phyloP scores from a whole-genome alignment of 164 flowering plant genomes.

The Piper betle region DNA sequence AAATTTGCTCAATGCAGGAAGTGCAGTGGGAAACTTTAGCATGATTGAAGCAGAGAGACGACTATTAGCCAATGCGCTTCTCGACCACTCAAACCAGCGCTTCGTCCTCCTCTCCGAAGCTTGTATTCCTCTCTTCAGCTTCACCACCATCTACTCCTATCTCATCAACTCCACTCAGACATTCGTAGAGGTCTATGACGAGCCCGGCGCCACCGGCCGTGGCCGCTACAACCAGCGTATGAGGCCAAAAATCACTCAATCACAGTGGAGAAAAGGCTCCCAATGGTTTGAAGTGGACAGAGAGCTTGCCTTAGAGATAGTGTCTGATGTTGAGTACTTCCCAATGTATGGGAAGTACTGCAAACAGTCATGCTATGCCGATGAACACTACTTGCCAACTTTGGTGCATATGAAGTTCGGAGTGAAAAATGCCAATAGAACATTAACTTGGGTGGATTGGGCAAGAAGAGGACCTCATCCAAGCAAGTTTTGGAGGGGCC shows the following conservation, averaged over 20 bases:
- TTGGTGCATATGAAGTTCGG: slow-evolving; percentile 28
- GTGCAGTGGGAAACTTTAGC: slow-evolving; percentile 55
- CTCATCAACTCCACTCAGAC: slow-evolving; percentile 35
- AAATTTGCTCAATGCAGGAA: slow-evolving; percentile 20
- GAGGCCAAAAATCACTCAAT: slow-evolving; percentile 26
- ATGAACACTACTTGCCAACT: slow-evolving; percentile 75
- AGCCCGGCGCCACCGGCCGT: slow-evolving; percentile 39
- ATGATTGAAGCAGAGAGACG: slow-evolving; percentile 75
- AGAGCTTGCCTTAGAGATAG: slow-evolving; percentile 31
- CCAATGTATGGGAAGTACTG: slow-evolving; percentile 20
- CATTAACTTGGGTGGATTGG: slow-evolving; percentile 70
- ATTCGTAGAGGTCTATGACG: slow-evolving; percentile 39
- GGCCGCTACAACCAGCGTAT: slow-evolving; percentile 44
- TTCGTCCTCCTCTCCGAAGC: slow-evolving; percentile 76
- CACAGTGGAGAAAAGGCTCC: slow-evolving; percentile 65
- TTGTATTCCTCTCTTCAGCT: slow-evolving; percentile 76
- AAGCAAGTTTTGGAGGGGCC: slow-evolving; percentile 19
- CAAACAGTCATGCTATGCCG: slow-evolving; percentile 13
- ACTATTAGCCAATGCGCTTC: slow-evolving; percentile 60
- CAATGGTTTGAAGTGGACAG: slow-evolving; percentile 74
- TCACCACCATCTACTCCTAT: slow-evolving; percentile 54
- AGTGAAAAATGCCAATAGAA: slow-evolving; percentile 33
- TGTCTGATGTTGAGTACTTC: slow-evolving; percentile 37
- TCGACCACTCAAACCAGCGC: slow-evolving; percentile 59
- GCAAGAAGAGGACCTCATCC: slow-evolving; percentile 66